Evolutionary conservation across 2,329 filamentous ascomycete genomes (phyloP), one percentile per base, ranked within the genome.

Genomic region (Penicillium vulpinum): DNA sequence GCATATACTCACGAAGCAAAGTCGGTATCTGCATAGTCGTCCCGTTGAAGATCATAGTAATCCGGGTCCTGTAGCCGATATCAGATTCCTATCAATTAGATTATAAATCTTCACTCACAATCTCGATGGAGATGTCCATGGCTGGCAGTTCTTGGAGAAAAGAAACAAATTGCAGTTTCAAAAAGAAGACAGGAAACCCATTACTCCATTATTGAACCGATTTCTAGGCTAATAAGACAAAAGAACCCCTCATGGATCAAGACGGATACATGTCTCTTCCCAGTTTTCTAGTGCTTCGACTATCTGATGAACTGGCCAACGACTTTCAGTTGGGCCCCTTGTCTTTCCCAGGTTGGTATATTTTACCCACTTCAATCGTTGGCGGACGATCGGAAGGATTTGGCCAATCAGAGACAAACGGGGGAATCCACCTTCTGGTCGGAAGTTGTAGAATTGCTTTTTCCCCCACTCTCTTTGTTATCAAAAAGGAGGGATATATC

Each of bases 1-100:
- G 10, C 3, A 29, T n/a, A 28, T 26, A 47, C 54, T 24, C 22
- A 57, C 54, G 49, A 57, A 9, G 50, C 43, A 18, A 50, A 50
- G 11, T 51, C 46, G 16, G 29, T 41, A 21, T 40, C 36, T 41
- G 40, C 15, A 39, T 53, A 46, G 24, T 29, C 4, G 15, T 47
- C 24, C 15, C 15, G n/a, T 29, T 18, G 9, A 24, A 31, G 24
- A 15, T 47, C 51, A 53, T 47, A 39, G 21, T 41, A 41, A 22
- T 41, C 48, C 15, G 54, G 49, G 28, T 56, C 54, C 54, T 52
- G 15, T 75, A 31, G 0, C 21, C 2, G 29, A 53, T 53, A 16
- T 53, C 15, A 39, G 43, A 40, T 6, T 1, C 9, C 18, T 4
- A 1, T 29, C 11, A 4, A 24, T 24, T 16, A 0, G 5, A 5